Evolutionary conservation across 768 basidiomycete genomes (phyloP).

Genomic region (Krasilnikovozyma curviuscula): DNA sequence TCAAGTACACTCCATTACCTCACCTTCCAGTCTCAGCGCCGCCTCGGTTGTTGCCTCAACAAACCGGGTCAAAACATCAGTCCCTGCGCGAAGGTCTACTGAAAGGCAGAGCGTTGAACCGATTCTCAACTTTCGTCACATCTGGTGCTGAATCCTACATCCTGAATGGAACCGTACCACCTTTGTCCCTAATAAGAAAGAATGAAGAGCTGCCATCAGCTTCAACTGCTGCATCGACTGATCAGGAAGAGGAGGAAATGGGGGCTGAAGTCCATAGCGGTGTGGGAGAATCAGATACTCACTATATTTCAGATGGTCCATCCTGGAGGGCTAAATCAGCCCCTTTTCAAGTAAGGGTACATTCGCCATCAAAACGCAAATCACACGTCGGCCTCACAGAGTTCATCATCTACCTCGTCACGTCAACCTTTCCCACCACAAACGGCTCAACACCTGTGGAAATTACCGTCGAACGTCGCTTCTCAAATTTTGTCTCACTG

Average conservation of each 20-base stretch:
- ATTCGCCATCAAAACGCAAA: conserved; percentile 57
- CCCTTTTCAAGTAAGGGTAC: conserved; percentile 51
- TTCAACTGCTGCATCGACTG: neutral
- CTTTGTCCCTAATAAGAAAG: neutral
- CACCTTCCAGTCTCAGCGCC: neutral
- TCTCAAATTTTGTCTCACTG: conserved; percentile 64
- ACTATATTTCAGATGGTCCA: conserved; percentile 23
- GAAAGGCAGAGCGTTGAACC: conserved; percentile 56
- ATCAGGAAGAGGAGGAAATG: neutral
- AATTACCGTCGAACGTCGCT: conserved; percentile 45
- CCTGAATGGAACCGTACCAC: conserved; percentile 37
- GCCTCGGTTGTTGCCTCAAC: neutral
- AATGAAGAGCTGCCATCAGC: neutral
- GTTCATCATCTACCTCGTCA: conserved; percentile 56
- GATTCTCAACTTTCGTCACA: conserved; percentile 72
- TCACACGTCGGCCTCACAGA: conserved; percentile 43
- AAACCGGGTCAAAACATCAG: neutral
- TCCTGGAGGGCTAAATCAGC: conserved; percentile 57
- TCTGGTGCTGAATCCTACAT: conserved; percentile 70
- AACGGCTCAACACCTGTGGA: conserved; percentile 11
- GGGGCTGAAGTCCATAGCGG: neutral
- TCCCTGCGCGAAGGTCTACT: conserved; percentile 34
- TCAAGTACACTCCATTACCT: neutral
- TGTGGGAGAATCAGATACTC: neutral
- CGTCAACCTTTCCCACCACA: conserved; percentile 41